Percentiles rank a stretch among this genome's conserved stretches.
These are phyloP conservation scores for Microbotryum lychnidis-dioicae DNA, from an alignment of 1,284 basidiomycete species.

Conservation along the genomic window DNA sequence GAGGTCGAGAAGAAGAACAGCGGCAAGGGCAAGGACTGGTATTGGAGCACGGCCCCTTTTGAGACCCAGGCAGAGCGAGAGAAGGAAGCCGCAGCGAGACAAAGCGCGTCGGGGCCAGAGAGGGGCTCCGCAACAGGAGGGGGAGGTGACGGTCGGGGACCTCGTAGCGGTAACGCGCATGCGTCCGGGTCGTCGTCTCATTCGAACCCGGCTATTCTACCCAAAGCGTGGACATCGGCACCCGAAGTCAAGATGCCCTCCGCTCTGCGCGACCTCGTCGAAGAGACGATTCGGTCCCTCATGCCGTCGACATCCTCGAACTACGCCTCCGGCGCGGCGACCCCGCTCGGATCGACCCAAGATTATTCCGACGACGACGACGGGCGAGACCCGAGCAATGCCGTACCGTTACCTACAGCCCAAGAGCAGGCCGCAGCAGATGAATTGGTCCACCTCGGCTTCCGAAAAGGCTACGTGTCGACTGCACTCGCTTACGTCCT, in stretches of 20 bases:
- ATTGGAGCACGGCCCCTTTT: constrained; percentile 79
- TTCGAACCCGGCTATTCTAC: constrained; percentile 21
- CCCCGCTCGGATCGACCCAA: not conserved
- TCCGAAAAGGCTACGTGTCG: constrained; percentile 43
- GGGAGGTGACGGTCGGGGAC: not conserved
- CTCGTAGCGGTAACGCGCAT: constrained; percentile 6
- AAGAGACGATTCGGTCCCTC: constrained; percentile 46
- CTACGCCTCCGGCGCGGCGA: not conserved
- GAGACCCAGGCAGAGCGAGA: constrained; percentile 55
- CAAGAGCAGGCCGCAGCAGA: constrained; percentile 11
- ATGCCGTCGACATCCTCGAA: constrained; percentile 6
- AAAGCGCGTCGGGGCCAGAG: constrained; percentile 33
- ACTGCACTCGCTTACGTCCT: constrained; percentile 33
- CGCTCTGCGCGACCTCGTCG: constrained; percentile 66
- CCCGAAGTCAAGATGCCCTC: constrained; percentile 81
- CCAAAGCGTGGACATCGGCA: constrained; percentile 55
- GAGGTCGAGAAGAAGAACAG: constrained; percentile 56
- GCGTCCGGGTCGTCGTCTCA: not conserved
- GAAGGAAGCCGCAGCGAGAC: constrained; percentile 44
- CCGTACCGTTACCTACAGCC: not conserved
- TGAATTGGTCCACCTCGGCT: constrained; percentile 42
- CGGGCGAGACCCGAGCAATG: no score
- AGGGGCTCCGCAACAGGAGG: constrained; percentile 10
- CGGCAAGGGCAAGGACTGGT: constrained; percentile 63
- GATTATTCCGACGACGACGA: not conserved